Base-by-base conservation (phyloP, 768 basidiomycete genomes). In the Auricularia heimuer region DNA sequence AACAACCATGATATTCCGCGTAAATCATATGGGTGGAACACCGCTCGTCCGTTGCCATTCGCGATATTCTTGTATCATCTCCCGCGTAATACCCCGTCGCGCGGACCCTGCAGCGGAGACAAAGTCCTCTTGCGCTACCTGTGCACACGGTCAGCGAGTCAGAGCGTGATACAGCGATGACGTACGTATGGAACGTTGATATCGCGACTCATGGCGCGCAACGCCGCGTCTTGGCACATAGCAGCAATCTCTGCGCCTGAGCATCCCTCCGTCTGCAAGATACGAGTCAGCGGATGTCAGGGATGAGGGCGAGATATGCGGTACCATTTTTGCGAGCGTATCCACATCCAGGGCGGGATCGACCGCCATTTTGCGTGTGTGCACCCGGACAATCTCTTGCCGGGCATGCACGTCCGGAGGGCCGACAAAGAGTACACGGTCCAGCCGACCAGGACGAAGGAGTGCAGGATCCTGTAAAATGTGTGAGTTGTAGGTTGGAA, bases 171-270 rank as follows among this genome's bases (percentile, higher is more conserved):
- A 39, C 18, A 37, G 24, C 18, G 2, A 45, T 1, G 37, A 77
- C 90, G 71, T 68, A 96, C 96, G 70, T 79, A 81, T 56, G 85
- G 81, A 2, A 92, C 86, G 65, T 90, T 74, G 42, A 98, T 86
- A 73, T 98, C 83, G 63, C 84, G 81, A 68, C 90, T 87, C 97
- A 99, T 98, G 0, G 94, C 91, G 63, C 88, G 73, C 67, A 98
- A 74, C 0, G 96, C 97, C 3, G 97, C 97, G 75, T 99, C 96
- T 76, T 98, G 97, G 73, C 95, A 98, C 54, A 98, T 81, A 8
- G 89, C 87, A 4, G 85, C 82, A 39, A 98, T 86, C 74, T 99
- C 97, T 4, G 97, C 97, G 3, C 97, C 97, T 21, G 95, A 98
- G 73, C 94, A 99, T 1, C 96, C 97, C 10, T 90, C 86, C 1